Evolutionary conservation across 2,329 filamentous ascomycete species (phyloP).

Genomic region (Monosporascus ibericus): DNA sequence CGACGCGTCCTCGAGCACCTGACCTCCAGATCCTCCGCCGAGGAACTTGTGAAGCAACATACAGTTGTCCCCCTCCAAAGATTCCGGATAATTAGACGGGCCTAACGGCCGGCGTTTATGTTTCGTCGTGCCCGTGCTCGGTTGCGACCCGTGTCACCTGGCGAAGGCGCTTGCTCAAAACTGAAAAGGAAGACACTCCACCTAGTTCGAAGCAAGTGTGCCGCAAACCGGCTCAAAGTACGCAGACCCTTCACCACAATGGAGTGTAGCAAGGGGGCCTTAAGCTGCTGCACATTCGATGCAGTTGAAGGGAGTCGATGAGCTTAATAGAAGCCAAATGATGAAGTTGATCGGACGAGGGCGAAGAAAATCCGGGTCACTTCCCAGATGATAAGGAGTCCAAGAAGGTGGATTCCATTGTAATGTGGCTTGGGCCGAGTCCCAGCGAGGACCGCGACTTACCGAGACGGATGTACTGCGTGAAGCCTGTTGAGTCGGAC

Average conservation of each 20-base stretch:
- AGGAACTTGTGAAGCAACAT: not conserved
- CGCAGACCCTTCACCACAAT: not conserved
- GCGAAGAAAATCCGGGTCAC: not conserved
- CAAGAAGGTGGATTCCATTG: no score
- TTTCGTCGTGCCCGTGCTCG: not conserved
- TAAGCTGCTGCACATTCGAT: not conserved
- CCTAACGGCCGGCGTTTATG: not conserved
- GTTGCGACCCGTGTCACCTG: not conserved
- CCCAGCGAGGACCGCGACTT: not conserved
- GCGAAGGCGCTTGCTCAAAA: not conserved
- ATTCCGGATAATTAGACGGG: not conserved
- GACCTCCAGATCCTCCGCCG: not conserved
- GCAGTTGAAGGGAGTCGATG: not conserved
- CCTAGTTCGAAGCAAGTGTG: not conserved
- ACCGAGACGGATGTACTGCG: not conserved
- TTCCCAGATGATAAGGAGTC: no score
- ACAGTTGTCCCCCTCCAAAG: not conserved
- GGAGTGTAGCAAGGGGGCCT: not conserved
- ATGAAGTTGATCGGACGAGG: not conserved
- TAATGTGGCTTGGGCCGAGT: no score
- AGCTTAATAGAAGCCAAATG: not conserved
- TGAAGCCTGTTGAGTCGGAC: no score
- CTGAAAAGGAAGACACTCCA: not conserved
- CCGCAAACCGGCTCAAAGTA: not conserved
- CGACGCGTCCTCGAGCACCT: not conserved